Conservation (phyloP, 108 stramenopile genomes). For the Nannochloropsis gaditana region DNA sequence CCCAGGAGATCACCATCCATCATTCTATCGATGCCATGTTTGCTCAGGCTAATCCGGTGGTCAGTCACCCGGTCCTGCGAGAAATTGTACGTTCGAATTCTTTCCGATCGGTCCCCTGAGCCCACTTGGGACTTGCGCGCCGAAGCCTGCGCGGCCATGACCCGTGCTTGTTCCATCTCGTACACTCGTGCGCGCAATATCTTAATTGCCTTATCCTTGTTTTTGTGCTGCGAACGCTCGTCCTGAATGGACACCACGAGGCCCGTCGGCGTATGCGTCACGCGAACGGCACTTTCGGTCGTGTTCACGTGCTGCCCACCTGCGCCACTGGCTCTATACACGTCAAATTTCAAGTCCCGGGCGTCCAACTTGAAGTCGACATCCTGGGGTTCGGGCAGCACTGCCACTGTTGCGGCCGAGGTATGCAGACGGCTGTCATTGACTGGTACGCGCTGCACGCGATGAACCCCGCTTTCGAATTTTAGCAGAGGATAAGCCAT, state of each 20-base stretch:
- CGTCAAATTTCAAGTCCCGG: slow-evolving; percentile 75
- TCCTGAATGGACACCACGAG: slow-evolving; percentile 88
- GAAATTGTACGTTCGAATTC: slow-evolving; percentile 95
- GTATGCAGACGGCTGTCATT: slow-evolving; percentile 92
- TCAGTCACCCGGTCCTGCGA: slow-evolving; percentile 93
- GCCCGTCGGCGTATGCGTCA: slow-evolving; percentile 94
- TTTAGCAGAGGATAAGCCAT: slow-evolving; percentile 80
- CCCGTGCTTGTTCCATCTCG: slow-evolving; percentile 55
- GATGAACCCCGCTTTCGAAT: slow-evolving; percentile 90
- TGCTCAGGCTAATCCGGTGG: slow-evolving; percentile 62
- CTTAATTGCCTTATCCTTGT: slow-evolving; percentile 83
- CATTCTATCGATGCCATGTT: slow-evolving; percentile 47
- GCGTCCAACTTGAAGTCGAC: slow-evolving; percentile 57
- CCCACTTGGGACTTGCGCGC: slow-evolving; percentile 51
- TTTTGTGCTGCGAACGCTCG: slow-evolving; percentile 92
- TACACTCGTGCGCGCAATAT: slow-evolving; percentile 74
- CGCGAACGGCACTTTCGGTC: slow-evolving; percentile 93
- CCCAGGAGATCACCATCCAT: slow-evolving; percentile 43
- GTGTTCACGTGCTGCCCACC: slow-evolving; percentile 99
- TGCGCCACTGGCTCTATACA: slow-evolving; percentile 81
- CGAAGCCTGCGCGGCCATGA: background rate
- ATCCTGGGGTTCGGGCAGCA: slow-evolving; percentile 69
- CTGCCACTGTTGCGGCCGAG: slow-evolving; percentile 83
- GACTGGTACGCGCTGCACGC: slow-evolving; percentile 93
- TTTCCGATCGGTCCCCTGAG: slow-evolving; percentile 83